Conservation (phyloP, 768 basidiomycete genomes). For the Trametes cinnabarina region DNA sequence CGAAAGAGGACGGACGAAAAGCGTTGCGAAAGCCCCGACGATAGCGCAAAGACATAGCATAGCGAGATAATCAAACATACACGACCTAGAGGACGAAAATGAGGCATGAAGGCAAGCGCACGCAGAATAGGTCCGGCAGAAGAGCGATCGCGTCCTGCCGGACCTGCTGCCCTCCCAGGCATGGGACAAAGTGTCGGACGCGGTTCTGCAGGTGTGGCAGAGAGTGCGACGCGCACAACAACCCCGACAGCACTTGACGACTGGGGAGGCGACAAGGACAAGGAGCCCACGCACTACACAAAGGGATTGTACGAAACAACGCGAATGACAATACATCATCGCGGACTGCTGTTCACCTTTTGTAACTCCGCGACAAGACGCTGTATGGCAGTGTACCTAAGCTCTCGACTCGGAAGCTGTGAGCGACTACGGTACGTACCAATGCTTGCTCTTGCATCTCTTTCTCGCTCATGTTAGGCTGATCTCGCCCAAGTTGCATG, state of each 20-base stretch:
- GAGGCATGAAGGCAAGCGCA: background rate
- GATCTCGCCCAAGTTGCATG: conserved; percentile 49
- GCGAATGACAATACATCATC: background rate
- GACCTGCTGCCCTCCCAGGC: background rate
- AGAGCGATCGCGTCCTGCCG: background rate
- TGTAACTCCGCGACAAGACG: conserved; percentile 19
- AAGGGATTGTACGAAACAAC: too few species aligned
- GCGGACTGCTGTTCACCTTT: background rate
- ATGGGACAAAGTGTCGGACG: too few species aligned
- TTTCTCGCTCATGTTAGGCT: conserved; percentile 42
- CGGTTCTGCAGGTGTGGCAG: too few species aligned
- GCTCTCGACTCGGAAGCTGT: too few species aligned
- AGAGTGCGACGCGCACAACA: too few species aligned
- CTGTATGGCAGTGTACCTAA: background rate
- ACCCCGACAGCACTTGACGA: too few species aligned
- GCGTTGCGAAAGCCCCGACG: background rate
- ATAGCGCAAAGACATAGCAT: conserved; percentile 18
- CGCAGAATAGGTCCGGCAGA: background rate
- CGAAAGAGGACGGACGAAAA: background rate
- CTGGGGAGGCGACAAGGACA: too few species aligned
- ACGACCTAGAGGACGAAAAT: background rate
- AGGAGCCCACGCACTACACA: too few species aligned
- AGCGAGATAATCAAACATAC: conserved; percentile 20
- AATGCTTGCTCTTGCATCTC: conserved; percentile 52
- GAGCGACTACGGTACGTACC: conserved; percentile 35